Conservation (phyloP, 2,329 filamentous ascomycete species). For the Fusarium avenaceum region DNA sequence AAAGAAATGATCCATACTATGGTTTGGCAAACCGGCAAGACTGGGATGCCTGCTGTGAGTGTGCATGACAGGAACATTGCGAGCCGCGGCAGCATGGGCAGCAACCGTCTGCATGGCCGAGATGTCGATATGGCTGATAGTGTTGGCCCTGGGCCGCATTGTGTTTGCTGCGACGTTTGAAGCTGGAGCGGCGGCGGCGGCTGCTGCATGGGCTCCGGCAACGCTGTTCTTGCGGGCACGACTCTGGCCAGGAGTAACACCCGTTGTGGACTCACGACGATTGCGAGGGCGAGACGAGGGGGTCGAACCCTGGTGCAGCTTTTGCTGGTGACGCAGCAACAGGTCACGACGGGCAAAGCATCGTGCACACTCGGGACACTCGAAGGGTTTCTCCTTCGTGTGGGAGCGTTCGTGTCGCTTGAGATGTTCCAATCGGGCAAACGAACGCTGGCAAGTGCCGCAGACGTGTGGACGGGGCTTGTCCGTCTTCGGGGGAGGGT, state of each 20-base stretch:
- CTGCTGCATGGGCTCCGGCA: slow-evolving; percentile 67
- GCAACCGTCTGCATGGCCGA: slow-evolving; percentile 77
- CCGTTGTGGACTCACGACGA: slow-evolving; percentile 88
- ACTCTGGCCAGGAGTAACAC: slow-evolving; percentile 74
- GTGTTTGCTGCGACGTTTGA: slow-evolving; percentile 64
- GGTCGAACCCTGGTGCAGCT: slow-evolving; percentile 93
- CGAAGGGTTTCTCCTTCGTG: slow-evolving; percentile 98
- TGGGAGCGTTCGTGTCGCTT: slow-evolving; percentile 99
- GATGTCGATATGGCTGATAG: slow-evolving; percentile 92
- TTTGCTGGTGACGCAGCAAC: slow-evolving; percentile 95
- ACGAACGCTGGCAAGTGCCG: slow-evolving; percentile 89
- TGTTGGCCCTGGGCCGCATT: slow-evolving; percentile 93
- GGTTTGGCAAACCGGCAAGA: slow-evolving; percentile 74
- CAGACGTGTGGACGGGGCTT: slow-evolving; percentile 97
- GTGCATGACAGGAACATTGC: slow-evolving; percentile 64
- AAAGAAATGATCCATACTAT: slow-evolving; percentile 73
- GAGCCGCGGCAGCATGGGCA: slow-evolving; percentile 67
- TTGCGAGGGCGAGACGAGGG: slow-evolving; percentile 89
- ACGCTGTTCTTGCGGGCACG: slow-evolving; percentile 94
- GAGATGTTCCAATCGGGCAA: slow-evolving; percentile 93
- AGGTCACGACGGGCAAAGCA: slow-evolving; percentile 96
- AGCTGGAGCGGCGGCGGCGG: slow-evolving; percentile 58
- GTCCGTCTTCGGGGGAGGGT: slow-evolving; percentile 92
- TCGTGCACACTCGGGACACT: slow-evolving; percentile 92
- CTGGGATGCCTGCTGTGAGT: slow-evolving; percentile 81